These are phyloP conservation scores for Russula abietina DNA, from an alignment of 768 basidiomycete genomes.

Conservation along the genomic window DNA sequence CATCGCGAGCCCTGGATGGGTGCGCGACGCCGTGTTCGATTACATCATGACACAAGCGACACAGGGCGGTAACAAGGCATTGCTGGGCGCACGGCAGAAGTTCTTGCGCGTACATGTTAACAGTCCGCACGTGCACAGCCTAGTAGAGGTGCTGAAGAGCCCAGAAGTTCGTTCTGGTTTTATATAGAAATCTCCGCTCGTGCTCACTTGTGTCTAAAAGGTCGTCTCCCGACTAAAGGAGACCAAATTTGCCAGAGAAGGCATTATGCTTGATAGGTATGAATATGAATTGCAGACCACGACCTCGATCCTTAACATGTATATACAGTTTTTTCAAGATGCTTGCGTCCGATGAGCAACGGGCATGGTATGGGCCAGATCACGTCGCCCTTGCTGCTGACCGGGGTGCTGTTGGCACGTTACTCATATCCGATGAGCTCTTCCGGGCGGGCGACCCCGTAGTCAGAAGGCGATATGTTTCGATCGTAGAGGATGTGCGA, in stretches of 20 bases:
- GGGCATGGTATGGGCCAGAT: conserved; percentile 97
- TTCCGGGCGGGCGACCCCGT: conserved; percentile 82
- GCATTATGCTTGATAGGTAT: conserved; percentile 83
- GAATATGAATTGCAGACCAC: conserved; percentile 1
- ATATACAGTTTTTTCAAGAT: conserved; percentile 88
- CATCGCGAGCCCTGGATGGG: conserved; percentile 96
- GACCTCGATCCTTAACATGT: background rate
- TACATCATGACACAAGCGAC: conserved; percentile 79
- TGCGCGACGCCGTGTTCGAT: conserved; percentile 81
- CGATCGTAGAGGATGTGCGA: conserved; percentile 82
- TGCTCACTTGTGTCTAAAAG: conserved; percentile 35
- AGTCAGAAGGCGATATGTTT: conserved; percentile 77
- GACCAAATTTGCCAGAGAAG: conserved; percentile 94
- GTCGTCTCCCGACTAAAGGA: conserved; percentile 75
- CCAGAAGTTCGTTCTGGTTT: conserved; percentile 62
- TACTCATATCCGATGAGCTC: conserved; percentile 91
- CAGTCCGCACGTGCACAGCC: conserved; percentile 91
- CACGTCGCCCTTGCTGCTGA: conserved; percentile 91
- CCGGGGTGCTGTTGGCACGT: conserved; percentile 87
- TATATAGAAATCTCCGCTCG: background rate
- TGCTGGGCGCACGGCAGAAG: conserved; percentile 78
- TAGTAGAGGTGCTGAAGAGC: conserved; percentile 90
- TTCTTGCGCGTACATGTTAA: conserved; percentile 86
- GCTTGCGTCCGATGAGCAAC: conserved; percentile 88
- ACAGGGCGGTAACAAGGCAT: conserved; percentile 70